Conservation (phyloP, 2,329 filamentous ascomycete species). For the Cryphonectria parasitica region DNA sequence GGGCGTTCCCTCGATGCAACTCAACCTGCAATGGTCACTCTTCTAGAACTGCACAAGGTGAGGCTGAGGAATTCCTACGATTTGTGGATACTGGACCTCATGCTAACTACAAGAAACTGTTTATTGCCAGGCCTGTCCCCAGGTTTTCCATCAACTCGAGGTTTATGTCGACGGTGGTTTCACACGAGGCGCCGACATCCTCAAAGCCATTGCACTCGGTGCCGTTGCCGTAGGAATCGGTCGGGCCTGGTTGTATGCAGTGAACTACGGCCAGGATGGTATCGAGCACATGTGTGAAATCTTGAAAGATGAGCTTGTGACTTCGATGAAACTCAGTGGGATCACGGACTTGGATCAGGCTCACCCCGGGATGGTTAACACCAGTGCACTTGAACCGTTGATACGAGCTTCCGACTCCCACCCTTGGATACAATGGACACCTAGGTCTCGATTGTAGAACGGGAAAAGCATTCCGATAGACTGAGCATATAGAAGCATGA, state of each 20-base stretch:
- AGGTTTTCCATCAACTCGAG: constrained; percentile 53
- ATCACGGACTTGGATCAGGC: constrained; percentile 20
- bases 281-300: constrained; percentile 16
- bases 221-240: constrained; percentile 59
- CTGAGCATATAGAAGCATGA: not conserved
- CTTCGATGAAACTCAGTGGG: constrained; percentile 20
- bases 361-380: constrained; percentile 19
- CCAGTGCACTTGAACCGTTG: constrained; percentile 15
- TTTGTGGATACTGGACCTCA: not conserved
- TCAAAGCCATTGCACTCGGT: constrained; percentile 59
- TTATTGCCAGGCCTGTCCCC: constrained; percentile 46
- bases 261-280: constrained; percentile 21
- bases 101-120: not conserved
- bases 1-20: constrained; percentile 23
- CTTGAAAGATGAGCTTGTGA: constrained; percentile 22
- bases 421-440: constrained; percentile 6
- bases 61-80: not conserved
- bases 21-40: constrained; percentile 33
- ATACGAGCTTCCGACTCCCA: not conserved
- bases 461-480: not conserved
- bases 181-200: constrained; percentile 56
- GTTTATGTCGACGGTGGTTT: constrained; percentile 60
- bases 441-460: not conserved
- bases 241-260: constrained; percentile 18
- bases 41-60: constrained; percentile 56